Base-by-base conservation (phyloP, 2,329 filamentous ascomycete species). In the Mycocentrospora acerina region DNA sequence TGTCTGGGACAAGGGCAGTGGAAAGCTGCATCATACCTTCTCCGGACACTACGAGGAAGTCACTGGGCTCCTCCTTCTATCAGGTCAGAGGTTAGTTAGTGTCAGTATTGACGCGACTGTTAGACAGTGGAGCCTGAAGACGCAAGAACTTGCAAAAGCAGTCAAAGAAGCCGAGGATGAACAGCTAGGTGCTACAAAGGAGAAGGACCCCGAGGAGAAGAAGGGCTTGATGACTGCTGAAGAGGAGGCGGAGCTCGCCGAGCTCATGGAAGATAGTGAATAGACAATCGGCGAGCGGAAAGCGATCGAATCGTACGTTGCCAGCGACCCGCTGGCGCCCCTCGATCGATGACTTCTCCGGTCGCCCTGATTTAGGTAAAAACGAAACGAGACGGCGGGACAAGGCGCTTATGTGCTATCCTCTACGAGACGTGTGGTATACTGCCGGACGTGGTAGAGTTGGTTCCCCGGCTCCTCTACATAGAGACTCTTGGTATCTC, bases 31-130 rank as follows among this genome's bases (percentile, higher is more conserved):
- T 59, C 86, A 86, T 64, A 78, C 79, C 7, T 83, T 91, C 44
- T 78, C 81, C 25, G 93, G 93, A 0, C 93, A 98, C 70, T 97
- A 82, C 60, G 90, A 98, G 60, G 93, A 97, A 67, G 85, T 98
- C 11, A 96, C 89, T 1, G 88, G 85, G 24, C 69, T 97, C 29
- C 74, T 85, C 2, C 62, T 94, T 33, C 64, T 90, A 18, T 64
- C 68, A 17, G 70, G 69, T 4, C 73, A 74, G 44, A 68, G 68
- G 14, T 71, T 95, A 9, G 81, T 88, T 48, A 96, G 90, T 63
- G 86, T 93, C 37, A 83, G 88, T 49, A 94, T 97, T 53, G 93
- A 98, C 69, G 86, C 83, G 2, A 97, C 93, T 0, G 76, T 97
- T 26, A 81, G 93, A 55, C 81, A 78, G 37, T 98, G 93, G 93